Base-by-base conservation (phyloP, 108 stramenopile species). In the Nitzschia putrida region DNA sequence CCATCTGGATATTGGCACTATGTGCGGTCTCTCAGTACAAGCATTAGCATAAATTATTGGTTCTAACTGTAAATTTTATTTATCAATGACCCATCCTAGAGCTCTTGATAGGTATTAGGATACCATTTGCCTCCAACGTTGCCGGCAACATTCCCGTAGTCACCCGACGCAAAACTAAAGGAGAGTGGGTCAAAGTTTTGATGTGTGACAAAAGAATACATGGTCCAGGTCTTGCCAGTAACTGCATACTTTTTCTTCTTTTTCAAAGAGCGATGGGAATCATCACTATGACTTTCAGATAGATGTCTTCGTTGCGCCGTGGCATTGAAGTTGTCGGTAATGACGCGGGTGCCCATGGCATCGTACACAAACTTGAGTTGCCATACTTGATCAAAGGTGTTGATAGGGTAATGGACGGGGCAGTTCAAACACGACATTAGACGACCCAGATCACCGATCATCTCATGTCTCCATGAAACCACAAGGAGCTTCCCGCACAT, bases 1-100 rank as follows among this genome's bases (percentile, higher is more conserved):
- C 86, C 89, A 26, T 61, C 79, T 21, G 69, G 84, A 3, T 22
- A 37, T 29, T 90, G 89, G 89, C 86, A 87, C 52, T 87, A 87
- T 57, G 84, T 90, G 2, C 71, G 82, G 11, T 74, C 82, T 14
- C 67, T 86, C 39, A 77, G 61, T 18, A 85, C 88, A 22, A 83
- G 82, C 50, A 43, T 80, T 12, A 83, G 80, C 56, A 69, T 86
- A 8, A 84, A 82, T 45, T 85, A 77, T 60, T 85, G 83, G 85
- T 89, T 80, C 42, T 84, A 53, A 49, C 44, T 11, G 13, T 44
- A 54, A n/a, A n/a, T n/a, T n/a, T n/a, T n/a, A n/a, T n/a, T n/a
- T n/a, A n/a, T n/a, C n/a, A n/a, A 54, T 23, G 6, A 57, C 16
- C 55, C 26, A 56, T 21, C 8, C 55, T 34, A 34, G 29, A 34